Evolutionary conservation across 306 rosid species (phyloP), one percentile per base, ranked within the genome.

Genomic region (Trifolium dubium): DNA sequence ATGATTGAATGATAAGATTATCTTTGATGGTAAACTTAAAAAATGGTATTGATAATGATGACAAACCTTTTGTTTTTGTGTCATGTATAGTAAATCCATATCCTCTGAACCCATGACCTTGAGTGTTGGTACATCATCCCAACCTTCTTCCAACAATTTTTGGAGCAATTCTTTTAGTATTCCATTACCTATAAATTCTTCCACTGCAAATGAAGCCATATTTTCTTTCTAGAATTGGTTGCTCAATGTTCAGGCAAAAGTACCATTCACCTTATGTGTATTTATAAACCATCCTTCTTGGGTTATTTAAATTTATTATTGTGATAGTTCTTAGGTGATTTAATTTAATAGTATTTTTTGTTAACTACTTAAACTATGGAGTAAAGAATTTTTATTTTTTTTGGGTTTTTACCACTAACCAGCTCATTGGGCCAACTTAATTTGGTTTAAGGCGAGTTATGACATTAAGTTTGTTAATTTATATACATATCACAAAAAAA

Each of bases 81-180:
- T 88, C 96, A 93, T 91, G 75, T 88, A 85, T 40, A 89, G 53
- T 46, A 82, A 90, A 61, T 88, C 82, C 97, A 88, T 93, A 50
- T 93, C 97, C 74, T 89, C 92, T 8, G 85, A 71, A 67, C 69
- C 82, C 96, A 93, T 93, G 41, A 89, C 71, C 90, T 93, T 93
- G 71, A 93, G 77, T 31, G 97, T 93, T 14, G 98, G 91, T 4
- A 89, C 96, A 47, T 93, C 98, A 76, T 91, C 94, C 98, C 96
- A 93, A 35, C 97, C 97, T 85, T 93, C 91, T 39, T 89, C 94
- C 78, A 93, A 54, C 77, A 93, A 67, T 69, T 76, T 88, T 2
- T 85, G 92, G 65, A 91, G 84, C 72, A 90, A 71, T 15, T 29
- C 92, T 79, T 92, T 90, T 71, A 90, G 84, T 79, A 81, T 65